Percentiles rank a stretch among this genome's conserved stretches.
Evolutionary conservation across 306 rosid species (phyloP).

Genomic region (Prunus campanulata): DNA sequence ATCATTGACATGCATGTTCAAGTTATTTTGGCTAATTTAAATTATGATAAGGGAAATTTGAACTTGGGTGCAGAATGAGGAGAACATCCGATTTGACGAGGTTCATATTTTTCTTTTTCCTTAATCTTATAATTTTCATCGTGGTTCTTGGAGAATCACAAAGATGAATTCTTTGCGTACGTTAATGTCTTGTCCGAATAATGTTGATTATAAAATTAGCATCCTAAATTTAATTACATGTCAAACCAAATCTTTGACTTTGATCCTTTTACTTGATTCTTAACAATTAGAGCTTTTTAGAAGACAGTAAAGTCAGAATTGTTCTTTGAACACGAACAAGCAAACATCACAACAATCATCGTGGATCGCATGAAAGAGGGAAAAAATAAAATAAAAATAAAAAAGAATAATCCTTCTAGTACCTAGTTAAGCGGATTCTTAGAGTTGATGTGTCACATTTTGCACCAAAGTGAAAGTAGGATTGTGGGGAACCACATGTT

Average conservation of each 20-base stretch:
- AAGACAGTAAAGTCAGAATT: background rate
- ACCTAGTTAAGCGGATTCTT: constrained; percentile 5
- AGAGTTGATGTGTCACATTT: constrained; percentile 6
- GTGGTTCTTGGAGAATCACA: background rate
- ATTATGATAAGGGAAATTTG: fast-evolving
- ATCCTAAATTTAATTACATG: background rate
- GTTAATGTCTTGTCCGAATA: background rate
- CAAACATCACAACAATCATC: background rate
- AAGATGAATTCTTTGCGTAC: background rate
- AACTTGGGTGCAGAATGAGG: fast-evolving
- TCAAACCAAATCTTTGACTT: constrained; percentile 9
- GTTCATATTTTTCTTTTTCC: background rate
- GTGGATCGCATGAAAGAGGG: constrained; percentile 2
- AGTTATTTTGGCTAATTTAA: background rate
- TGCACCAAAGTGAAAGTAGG: constrained; percentile 15
- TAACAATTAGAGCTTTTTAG: background rate
- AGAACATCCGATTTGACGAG: no score
- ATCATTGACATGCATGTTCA: background rate
- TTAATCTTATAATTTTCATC: background rate
- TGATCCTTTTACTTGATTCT: background rate
- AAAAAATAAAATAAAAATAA: background rate
- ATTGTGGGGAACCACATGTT: constrained; percentile 25
- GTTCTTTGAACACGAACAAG: background rate
- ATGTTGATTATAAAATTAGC: background rate
- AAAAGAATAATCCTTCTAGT: constrained; percentile 6